Conservation (phyloP, 1,284 basidiomycete species). For the Ceratobasidium sp. region DNA sequence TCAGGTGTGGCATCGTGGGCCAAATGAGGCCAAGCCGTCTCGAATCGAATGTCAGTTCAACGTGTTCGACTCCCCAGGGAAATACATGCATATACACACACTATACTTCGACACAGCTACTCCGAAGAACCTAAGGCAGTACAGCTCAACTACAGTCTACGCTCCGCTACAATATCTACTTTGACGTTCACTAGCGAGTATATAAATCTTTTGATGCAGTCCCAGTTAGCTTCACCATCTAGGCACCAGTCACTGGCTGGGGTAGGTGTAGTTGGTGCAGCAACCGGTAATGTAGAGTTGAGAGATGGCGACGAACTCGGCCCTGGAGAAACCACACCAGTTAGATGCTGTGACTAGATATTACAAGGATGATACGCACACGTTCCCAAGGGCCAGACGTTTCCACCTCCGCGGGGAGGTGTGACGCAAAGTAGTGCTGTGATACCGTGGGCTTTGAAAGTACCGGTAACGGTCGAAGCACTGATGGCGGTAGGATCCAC, state of each 20-base stretch:
- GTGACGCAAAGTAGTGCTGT: slow-evolving; percentile 14
- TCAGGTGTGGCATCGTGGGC: too few relatives aligned
- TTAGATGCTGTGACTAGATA: background rate
- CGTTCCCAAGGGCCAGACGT: slow-evolving; percentile 25
- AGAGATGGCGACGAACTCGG: background rate
- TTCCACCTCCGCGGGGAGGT: slow-evolving; percentile 20
- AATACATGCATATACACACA: background rate
- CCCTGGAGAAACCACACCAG: background rate
- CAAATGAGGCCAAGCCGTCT: too few relatives aligned
- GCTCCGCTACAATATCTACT: background rate
- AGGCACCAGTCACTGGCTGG: slow-evolving; percentile 4
- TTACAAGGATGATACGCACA: background rate
- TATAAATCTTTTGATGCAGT: background rate
- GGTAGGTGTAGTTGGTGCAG: background rate
- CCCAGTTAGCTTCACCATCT: background rate
- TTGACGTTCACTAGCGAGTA: background rate
- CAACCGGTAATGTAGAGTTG: background rate
- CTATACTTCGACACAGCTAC: too few relatives aligned
- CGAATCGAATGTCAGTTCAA: too few relatives aligned
- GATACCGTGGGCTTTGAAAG: slow-evolving; percentile 10
- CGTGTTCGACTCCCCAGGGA: background rate
- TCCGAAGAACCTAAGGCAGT: too few relatives aligned
- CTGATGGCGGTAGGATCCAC: slow-evolving; percentile 53
- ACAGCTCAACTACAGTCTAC: slow-evolving; percentile 3
- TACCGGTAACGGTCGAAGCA: background rate